phyloP scores from a whole-genome alignment of 768 basidiomycete species.

The Lactifluus volemus region DNA sequence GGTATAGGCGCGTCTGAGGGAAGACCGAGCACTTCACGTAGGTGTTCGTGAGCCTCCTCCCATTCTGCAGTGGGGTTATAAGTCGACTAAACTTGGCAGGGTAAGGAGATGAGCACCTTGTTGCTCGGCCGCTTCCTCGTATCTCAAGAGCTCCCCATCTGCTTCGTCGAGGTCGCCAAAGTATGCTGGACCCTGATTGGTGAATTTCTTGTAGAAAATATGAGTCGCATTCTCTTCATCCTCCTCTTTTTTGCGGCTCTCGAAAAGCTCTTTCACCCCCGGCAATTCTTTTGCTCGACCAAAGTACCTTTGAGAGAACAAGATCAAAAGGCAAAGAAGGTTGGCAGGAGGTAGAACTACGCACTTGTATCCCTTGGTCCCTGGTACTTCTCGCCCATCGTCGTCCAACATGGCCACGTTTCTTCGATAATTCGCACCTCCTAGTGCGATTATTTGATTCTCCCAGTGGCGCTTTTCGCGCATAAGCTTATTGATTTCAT shows the following conservation, averaged over 20 bases:
- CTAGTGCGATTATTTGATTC: conserved; percentile 92
- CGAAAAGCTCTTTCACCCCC: conserved; percentile 91
- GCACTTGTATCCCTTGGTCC: conserved; percentile 96
- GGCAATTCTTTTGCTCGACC: conserved; percentile 94
- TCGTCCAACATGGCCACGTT: conserved; percentile 93
- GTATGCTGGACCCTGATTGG: conserved; percentile 79
- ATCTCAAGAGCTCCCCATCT: conserved; percentile 56
- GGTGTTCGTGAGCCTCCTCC: conserved; percentile 1
- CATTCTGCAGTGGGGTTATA: background rate
- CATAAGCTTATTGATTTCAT: conserved; percentile 94
- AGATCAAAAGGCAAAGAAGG: background rate
- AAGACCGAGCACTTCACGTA: conserved; percentile 14
- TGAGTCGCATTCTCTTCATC: conserved; percentile 79
- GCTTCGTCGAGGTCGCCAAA: conserved; percentile 88
- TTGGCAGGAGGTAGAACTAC: background rate
- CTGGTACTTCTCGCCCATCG: conserved; percentile 92
- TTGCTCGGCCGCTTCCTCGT: conserved; percentile 63
- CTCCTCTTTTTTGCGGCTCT: conserved; percentile 76
- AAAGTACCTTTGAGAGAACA: conserved; percentile 62
- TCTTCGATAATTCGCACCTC: conserved; percentile 91
- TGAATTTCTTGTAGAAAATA: conserved; percentile 79
- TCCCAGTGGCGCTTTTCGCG: conserved; percentile 98
- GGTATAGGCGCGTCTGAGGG: conserved; percentile 41
- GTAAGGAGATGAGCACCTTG: conserved; percentile 39
- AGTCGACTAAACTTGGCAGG: background rate